Evolutionary conservation across 1,139 yeast species (phyloP).

Genomic region (Zygosaccharomyces sapae): DNA sequence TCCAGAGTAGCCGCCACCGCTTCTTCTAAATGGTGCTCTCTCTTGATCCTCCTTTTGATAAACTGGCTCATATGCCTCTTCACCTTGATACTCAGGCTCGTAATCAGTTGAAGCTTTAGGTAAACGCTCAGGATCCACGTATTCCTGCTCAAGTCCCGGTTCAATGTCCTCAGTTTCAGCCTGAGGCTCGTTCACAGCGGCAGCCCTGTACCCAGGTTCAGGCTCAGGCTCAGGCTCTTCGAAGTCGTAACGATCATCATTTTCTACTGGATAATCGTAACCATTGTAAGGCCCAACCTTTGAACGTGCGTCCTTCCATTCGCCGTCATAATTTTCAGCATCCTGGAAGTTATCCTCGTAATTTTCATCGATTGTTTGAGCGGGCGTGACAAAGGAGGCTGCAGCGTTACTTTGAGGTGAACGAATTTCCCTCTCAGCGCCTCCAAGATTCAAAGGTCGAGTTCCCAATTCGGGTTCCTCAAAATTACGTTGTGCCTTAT

Average conservation of each 20-base stretch:
- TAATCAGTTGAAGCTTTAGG: background rate
- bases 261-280: background rate
- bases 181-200: too few relatives aligned
- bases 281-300: background rate
- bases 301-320: background rate
- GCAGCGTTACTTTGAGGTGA: slow-evolving; percentile 6
- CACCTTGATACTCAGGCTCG: background rate
- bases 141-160: background rate
- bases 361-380: slow-evolving; percentile 5
- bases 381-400: slow-evolving; percentile 5
- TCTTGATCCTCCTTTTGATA: too few relatives aligned
- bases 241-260: slow-evolving; percentile 2
- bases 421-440: background rate
- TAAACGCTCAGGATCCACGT: background rate
- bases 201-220: background rate
- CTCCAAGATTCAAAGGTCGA: slow-evolving; percentile 4
- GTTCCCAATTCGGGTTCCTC: background rate
- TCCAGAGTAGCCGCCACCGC: too few relatives aligned
- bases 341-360: slow-evolving; percentile 2
- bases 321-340: background rate
- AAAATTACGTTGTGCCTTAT: slow-evolving; percentile 8
- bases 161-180: too few relatives aligned
- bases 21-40: too few relatives aligned
- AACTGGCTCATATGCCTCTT: too few relatives aligned
- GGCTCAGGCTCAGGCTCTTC: slow-evolving; percentile 3